These are phyloP conservation scores for Datisca glomerata DNA, from an alignment of 306 rosid species.

Conservation along the genomic window DNA sequence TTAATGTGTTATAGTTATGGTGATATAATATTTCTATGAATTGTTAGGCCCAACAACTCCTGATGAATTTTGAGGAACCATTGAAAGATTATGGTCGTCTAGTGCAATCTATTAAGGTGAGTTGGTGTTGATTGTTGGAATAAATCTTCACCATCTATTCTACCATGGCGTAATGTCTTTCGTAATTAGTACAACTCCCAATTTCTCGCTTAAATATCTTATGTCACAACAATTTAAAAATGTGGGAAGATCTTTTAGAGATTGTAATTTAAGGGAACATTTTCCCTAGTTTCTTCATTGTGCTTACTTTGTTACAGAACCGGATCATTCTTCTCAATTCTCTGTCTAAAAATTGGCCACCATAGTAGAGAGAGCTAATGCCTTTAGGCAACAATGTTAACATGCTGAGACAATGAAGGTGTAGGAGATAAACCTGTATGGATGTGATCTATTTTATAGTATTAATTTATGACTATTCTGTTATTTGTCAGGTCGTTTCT, in stretches of 20 bases:
- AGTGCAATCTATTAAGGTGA: slow-evolving; percentile 86
- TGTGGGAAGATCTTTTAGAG: not conserved
- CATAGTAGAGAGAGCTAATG: slow-evolving; percentile 85
- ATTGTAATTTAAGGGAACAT: not conserved
- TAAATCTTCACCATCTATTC: not conserved
- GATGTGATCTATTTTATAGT: not conserved
- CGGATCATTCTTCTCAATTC: not conserved
- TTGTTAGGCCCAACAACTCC: slow-evolving; percentile 66
- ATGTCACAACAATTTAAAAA: not conserved
- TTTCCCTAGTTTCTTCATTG: not conserved
- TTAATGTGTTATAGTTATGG: not conserved
- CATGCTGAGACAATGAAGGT: slow-evolving; percentile 84
- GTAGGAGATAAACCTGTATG: slow-evolving; percentile 95
- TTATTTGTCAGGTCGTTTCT: too few relatives aligned
- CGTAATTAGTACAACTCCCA: not conserved
- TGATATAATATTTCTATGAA: not conserved
- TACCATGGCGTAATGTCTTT: not conserved
- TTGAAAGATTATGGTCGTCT: slow-evolving; percentile 89
- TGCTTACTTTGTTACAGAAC: not conserved
- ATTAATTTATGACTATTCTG: too few relatives aligned
- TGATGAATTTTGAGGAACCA: slow-evolving; percentile 94
- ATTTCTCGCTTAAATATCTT: not conserved
- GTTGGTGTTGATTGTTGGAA: not conserved
- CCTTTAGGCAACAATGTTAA: slow-evolving; percentile 94
- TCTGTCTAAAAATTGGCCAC: slow-evolving; percentile 55